Base-by-base conservation (phyloP, 768 basidiomycete species). In the Rhizopogon sp. region DNA sequence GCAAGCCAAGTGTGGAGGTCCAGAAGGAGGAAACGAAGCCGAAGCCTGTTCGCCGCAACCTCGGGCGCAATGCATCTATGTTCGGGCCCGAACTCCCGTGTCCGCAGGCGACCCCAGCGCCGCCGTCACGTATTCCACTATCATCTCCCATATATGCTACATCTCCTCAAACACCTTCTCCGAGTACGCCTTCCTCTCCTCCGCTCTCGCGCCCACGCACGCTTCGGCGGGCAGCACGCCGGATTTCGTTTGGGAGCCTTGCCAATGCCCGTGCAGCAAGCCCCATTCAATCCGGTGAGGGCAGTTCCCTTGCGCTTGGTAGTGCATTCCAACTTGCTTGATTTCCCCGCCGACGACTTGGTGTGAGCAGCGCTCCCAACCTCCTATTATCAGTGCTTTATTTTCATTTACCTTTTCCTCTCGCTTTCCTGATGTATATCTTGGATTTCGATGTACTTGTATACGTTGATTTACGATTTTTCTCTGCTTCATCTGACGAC, bases 301-400 rank as follows among this genome's bases (percentile, higher is more conserved):
- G 20, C 20, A 20, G 20, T 20, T 20, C 20, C 28, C 56, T 67
- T 43, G 72, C 72, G 54, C 67, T 91, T 49, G 89, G 80, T 29
- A 90, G 87, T 63, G 89, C 89, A 28, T 88, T 92, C 66, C 84
- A 87, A 60, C 69, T 87, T 68, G 76, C 72, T 13, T 86, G 60
- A 76, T 33, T 45, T 35, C 13, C 20, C 46, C 20, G 11, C 39
- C 14, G 14, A 52, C 53, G 22, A 43, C 39, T 22, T 46, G 25
- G 17, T 41, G 16, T 17, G n/a, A 31, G 37, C 45, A 11, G 43
- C 20, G 20, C 46, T 54, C 41, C 28, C 35, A 17, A 16, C 13
- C 13, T 29, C 20, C 45, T n/a, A 20, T 40, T 4, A 25, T 17
- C 13, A n/a, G 4, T 57, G 39, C 54, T 46, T 35, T 9, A 46